Base-by-base conservation (phyloP, 1,139 yeast genomes). In the Chernovozyma aurita region DNA sequence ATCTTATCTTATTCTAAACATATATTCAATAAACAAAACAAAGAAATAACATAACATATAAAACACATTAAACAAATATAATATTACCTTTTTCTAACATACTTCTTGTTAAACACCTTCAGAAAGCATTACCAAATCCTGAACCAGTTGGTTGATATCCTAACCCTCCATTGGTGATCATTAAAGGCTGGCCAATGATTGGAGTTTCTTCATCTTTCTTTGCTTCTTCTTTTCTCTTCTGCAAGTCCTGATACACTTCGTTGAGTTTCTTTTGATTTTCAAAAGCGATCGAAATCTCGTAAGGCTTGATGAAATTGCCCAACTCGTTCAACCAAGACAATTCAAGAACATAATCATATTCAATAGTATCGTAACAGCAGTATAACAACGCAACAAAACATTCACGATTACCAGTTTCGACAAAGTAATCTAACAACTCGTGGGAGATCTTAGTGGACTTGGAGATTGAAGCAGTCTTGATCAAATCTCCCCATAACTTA, bases 381-480 rank as follows among this genome's bases (percentile, higher is more conserved):
- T 84, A 94, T 52, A 94, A 73, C 44, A 90, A 76, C 9, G 96
- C 97, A 51, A 88, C 86, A 57, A 87, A 86, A 54, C 96, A 87
- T 68, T 92, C 98, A 62, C 84, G 88, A 68, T 92, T 92, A 52
- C 96, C 98, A 33, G 95, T 88, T 55, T 90, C 97, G 42, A 94
- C 97, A 61, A 92, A 92, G 68, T 92, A 94, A 42, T 84, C 78
- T 57, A 92, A 70, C 47, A 87, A 70, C 42, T 90, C 98, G 59
- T 87, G 95, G 21, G 95, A 90, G 56, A 92, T 82, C 57, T 85
- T 88, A 18, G 77, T 57, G 47, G 83, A 82, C 47, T 77, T 78
- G 15, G 97, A 87, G 40, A 79, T 63, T n/a, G 95, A 79, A 28
- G 95, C 96, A 9, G 97, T 90, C 55, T 80, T 86, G 55, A 94